Percentiles rank a stretch among this genome's conserved stretches.
phyloP scores from a whole-genome alignment of 2,329 filamentous ascomycete species.

The Nemania abortiva region DNA sequence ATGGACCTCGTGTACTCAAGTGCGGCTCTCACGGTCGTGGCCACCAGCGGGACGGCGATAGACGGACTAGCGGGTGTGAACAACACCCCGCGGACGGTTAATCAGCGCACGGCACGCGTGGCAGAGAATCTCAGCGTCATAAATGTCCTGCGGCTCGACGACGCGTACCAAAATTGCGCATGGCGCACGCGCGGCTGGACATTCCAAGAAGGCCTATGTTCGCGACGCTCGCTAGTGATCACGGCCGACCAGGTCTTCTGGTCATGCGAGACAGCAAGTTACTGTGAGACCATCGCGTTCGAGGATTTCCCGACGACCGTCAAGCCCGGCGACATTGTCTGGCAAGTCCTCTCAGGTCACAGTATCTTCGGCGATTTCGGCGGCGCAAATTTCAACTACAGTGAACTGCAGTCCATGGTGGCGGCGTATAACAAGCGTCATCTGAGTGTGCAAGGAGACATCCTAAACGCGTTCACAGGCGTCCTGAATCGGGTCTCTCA shows the following conservation, averaged over 20 bases:
- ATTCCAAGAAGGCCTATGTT: conserved; percentile 42
- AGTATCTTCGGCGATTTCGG: conserved; percentile 39
- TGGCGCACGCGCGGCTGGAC: conserved; percentile 43
- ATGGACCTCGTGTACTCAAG: conserved; percentile 47
- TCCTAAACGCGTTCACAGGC: conserved; percentile 38
- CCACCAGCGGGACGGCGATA: conserved; percentile 35
- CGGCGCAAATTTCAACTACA: conserved; percentile 37
- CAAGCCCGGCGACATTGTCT: conserved; percentile 33
- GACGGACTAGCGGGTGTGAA: conserved; percentile 39
- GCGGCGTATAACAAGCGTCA: conserved; percentile 33
- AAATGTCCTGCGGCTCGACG: conserved; percentile 36
- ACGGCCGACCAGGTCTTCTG: conserved; percentile 39
- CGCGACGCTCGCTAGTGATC: conserved; percentile 33
- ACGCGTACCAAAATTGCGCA: conserved; percentile 27
- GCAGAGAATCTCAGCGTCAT: conserved; percentile 36
- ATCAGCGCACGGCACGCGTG: conserved; percentile 36
- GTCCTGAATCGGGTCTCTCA: conserved; percentile 31
- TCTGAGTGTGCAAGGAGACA: conserved; percentile 33
- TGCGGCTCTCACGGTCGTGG: conserved; percentile 45
- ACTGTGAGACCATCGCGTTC: conserved; percentile 40
- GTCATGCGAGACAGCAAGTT: conserved; percentile 38
- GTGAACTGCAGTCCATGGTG: conserved; percentile 35
- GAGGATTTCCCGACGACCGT: conserved; percentile 40
- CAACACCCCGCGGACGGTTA: conserved; percentile 21
- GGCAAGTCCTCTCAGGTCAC: conserved; percentile 36